phyloP scores from a whole-genome alignment of 2,329 filamentous ascomycete species.

The Phoma sp. region DNA sequence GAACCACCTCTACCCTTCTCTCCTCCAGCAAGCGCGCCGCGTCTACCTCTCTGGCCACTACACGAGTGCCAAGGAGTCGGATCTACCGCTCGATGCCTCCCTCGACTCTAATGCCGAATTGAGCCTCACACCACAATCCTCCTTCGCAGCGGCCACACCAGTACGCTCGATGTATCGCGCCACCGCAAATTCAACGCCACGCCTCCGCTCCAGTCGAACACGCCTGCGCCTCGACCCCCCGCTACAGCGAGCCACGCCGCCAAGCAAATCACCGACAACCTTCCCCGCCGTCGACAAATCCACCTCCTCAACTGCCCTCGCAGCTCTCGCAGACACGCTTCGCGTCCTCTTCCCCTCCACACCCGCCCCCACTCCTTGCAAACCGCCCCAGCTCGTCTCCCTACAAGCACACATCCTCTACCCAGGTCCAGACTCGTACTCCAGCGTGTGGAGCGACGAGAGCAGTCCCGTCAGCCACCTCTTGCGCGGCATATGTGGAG shows the following conservation, averaged over 20 bases:
- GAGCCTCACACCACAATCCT: constrained; percentile 22
- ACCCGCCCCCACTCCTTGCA: constrained; percentile 1
- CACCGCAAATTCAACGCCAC: constrained; percentile 4
- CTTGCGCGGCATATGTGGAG: constrained; percentile 46
- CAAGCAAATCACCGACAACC: background rate
- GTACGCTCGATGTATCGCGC: constrained; percentile 4
- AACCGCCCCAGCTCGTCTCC: constrained; percentile 24
- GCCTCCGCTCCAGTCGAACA: constrained; percentile 19
- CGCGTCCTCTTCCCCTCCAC: constrained; percentile 37
- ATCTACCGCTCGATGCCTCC: constrained; percentile 2
- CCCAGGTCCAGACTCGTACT: constrained; percentile 47
- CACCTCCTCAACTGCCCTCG: constrained; percentile 27
- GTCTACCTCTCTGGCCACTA: constrained; percentile 52
- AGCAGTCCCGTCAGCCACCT: constrained; percentile 46
- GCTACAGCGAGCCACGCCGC: background rate
- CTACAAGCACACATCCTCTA: constrained; percentile 51
- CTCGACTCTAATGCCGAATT: constrained; percentile 18
- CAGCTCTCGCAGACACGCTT: constrained; percentile 43
- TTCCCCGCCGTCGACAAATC: constrained; percentile 25
- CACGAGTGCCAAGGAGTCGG: constrained; percentile 17
- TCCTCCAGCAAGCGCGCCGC: constrained; percentile 49
- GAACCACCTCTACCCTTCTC: constrained; percentile 47
- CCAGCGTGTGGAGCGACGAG: constrained; percentile 49
- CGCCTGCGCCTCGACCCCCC: constrained; percentile 27
- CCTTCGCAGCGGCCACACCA: constrained; percentile 19